Conservation (phyloP, 208 protist genomes). For the Porcisia hertigi region DNA sequence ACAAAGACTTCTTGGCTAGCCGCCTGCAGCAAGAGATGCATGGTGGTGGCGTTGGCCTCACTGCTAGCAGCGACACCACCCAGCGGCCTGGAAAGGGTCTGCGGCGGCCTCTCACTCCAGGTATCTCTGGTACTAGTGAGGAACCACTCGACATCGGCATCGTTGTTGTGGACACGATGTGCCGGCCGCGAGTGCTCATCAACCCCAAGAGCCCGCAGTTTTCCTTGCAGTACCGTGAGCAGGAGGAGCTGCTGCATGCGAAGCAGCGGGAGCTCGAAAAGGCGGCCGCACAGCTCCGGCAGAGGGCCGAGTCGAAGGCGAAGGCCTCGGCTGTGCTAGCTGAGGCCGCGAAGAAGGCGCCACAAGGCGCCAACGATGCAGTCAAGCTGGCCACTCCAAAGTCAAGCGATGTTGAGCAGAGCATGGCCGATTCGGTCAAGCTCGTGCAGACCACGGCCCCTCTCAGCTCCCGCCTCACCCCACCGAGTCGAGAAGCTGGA, state of each 20-base stretch:
- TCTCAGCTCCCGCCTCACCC: not conserved
- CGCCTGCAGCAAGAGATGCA: constrained; percentile 41
- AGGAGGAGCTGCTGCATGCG: constrained; percentile 24
- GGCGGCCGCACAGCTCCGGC: constrained; percentile 8
- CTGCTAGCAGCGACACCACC: not conserved
- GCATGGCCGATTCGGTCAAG: constrained; percentile 5
- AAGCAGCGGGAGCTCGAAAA: constrained; percentile 31
- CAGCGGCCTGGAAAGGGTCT: not conserved
- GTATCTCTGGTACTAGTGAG: not conserved
- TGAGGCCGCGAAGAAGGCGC: not conserved
- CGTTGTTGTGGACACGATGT: constrained; percentile 56
- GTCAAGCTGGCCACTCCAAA: constrained; percentile 9
- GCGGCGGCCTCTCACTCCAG: not conserved
- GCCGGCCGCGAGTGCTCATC: constrained; percentile 54
- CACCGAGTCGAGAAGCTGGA: constrained; percentile 1
- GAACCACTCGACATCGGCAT: constrained; percentile 49
- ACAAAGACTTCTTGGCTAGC: constrained; percentile 47
- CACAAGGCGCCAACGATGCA: not conserved
- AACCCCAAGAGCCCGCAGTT: constrained; percentile 37
- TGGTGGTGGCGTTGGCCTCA: not conserved
- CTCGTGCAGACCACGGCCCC: constrained; percentile 4
- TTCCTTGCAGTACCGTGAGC: constrained; percentile 29
- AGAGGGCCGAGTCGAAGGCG: constrained; percentile 10
- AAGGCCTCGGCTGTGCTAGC: constrained; percentile 4
- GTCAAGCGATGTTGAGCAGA: constrained; percentile 17